Evolutionary conservation across 768 basidiomycete species (phyloP), one percentile per base, ranked within the genome.

Genomic region (Neoboletus magnificus): DNA sequence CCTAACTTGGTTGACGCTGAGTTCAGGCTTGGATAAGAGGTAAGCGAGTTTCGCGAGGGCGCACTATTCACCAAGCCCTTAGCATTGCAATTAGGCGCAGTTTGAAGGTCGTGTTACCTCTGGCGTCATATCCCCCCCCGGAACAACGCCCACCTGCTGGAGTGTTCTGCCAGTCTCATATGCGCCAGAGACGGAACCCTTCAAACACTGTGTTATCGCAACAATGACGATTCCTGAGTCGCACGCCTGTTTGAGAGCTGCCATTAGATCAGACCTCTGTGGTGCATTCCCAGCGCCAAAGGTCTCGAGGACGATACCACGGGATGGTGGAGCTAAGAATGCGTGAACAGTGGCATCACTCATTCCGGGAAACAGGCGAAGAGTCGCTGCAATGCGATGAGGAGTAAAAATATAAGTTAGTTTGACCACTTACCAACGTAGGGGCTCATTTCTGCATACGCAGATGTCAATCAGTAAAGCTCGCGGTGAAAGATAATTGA

Each of bases 241-340:
- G 59, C 89, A 91, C 2, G 94, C 93, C 53, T 89, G 85, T 59
- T 84, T 85, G 54, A 97, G 77, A 1, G 84, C 86, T n/a, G 79
- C 70, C 66, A 90, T 80, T 20, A 97, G 73, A 60, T 93, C 93
- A 46, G 78, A 56, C 13, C 90, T 81, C 62, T 92, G 87, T 0
- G 95, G 93, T 11, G 93, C 91, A 71, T 98, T 98, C 0, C 95
- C 95, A 1, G 93, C 86, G 8, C 95, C 95, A 69, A 91, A 98
- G 2, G 90, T 92, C 68, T 96, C 91, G 2, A 98, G 76, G 11
- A 98, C 87, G 3, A 94, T 86, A 4, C 93, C 94, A 30, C 79
- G 81, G 9, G 86, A 82, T 5, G 89, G 87, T 12, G 87, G 84
- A 46, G 76, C 78, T 16, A 93, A 79, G 66, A 94, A 94, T 4